These are phyloP conservation scores for Aurantiochytrium sp. DNA, from an alignment of 108 stramenopile genomes.

Conservation along the genomic window DNA sequence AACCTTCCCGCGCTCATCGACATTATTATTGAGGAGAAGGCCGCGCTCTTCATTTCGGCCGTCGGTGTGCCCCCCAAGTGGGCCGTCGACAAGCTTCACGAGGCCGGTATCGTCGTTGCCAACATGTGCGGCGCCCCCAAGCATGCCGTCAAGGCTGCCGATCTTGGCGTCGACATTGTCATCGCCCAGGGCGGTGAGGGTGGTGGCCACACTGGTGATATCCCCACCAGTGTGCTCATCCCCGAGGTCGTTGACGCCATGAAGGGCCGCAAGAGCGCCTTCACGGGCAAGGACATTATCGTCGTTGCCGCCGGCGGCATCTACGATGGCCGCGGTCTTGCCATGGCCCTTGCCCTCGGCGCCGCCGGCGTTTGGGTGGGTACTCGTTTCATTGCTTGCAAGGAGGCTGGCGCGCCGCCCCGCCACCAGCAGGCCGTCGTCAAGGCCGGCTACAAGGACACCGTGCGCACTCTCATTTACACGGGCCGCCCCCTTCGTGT, in stretches of 20 bases:
- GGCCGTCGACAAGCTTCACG: constrained; percentile 16
- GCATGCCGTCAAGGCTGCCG: not conserved
- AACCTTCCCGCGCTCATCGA: not conserved
- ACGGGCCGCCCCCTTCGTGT: constrained; percentile 8
- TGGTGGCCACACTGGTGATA: constrained; percentile 21
- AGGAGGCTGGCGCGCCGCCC: not conserved
- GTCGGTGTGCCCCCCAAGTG: constrained; percentile 19
- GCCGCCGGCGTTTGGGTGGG: not conserved
- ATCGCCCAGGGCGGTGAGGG: constrained; percentile 7
- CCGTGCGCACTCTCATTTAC: not conserved
- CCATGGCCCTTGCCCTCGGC: constrained; percentile 12
- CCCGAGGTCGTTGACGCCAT: constrained; percentile 12
- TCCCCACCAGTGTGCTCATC: not conserved
- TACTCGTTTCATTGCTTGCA: not conserved
- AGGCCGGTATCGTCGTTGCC: not conserved
- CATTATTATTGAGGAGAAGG: not conserved
- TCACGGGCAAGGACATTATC: not conserved
- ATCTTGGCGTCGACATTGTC: constrained; percentile 8
- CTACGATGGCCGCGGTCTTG: constrained; percentile 6
- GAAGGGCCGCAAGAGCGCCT: not conserved
- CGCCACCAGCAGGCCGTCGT: not conserved
- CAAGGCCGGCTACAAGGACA: not conserved
- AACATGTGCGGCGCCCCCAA: constrained; percentile 15
- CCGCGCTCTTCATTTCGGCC: constrained; percentile 4
- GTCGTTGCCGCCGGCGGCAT: constrained; percentile 20